phyloP scores from a whole-genome alignment of 2,329 filamentous ascomycete genomes.

The Aspergillus fijiensis region DNA sequence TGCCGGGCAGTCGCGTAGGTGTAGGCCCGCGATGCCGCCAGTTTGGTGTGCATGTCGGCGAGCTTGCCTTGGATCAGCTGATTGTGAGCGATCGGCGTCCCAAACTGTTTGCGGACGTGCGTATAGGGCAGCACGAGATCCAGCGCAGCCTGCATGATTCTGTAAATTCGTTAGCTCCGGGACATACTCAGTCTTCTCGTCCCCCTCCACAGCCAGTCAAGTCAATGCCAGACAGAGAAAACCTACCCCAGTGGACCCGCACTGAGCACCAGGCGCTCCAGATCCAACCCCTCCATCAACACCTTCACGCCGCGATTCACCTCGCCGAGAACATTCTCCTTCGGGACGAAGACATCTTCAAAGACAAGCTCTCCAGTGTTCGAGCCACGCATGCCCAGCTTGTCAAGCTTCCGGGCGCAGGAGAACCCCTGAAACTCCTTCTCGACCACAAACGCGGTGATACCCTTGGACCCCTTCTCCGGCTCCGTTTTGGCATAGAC shows the following conservation, averaged over 20 bases:
- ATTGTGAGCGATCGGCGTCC: conserved; percentile 80
- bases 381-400: conserved; percentile 95
- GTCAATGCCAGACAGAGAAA: background rate
- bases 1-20: conserved; percentile 78
- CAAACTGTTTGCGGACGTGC: conserved; percentile 87
- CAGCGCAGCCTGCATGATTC: conserved; percentile 86
- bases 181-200: too few relatives aligned
- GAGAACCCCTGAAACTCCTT: conserved; percentile 70
- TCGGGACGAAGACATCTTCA: conserved; percentile 84
- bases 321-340: conserved; percentile 74
- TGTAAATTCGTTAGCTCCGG: conserved; percentile 16
- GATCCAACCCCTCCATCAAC: conserved; percentile 92
- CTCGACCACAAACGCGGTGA: conserved; percentile 91
- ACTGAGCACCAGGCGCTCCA: conserved; percentile 88
- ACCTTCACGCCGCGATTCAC: conserved; percentile 83
- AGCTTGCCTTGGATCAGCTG: conserved; percentile 91
- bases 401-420: conserved; percentile 88
- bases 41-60: conserved; percentile 96
- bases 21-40: conserved; percentile 79
- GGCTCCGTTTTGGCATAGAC: conserved; percentile 97
- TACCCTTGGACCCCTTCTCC: conserved; percentile 77
- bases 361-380: conserved; percentile 95
- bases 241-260: conserved; percentile 76
- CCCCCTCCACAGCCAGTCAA: background rate
- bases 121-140: conserved; percentile 86